phyloP scores from a whole-genome alignment of 2,329 filamentous ascomycete species.

The Tolypocladium tundrense region DNA sequence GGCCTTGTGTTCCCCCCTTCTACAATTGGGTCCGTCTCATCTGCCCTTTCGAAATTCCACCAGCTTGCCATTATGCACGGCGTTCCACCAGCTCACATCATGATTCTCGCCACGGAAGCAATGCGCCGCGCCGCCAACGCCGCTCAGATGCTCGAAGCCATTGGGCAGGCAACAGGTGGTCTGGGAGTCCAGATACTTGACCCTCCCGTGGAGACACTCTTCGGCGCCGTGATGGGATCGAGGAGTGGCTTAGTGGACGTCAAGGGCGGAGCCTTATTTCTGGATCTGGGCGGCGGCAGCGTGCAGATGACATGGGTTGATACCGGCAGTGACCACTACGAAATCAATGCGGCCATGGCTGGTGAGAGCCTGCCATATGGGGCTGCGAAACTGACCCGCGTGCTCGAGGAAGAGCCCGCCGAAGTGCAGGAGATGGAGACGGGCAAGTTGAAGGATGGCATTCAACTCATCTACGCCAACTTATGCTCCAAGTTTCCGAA shows the following conservation, averaged over 20 bases:
- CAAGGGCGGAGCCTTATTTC: slow-evolving; percentile 57
- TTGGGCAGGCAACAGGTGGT: slow-evolving; percentile 49
- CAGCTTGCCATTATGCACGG: slow-evolving; percentile 58
- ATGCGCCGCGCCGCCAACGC: slow-evolving; percentile 74
- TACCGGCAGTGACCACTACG: slow-evolving; percentile 35
- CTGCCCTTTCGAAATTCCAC: slow-evolving; percentile 60
- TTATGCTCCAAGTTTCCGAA: slow-evolving; percentile 37
- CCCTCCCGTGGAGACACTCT: slow-evolving; percentile 70
- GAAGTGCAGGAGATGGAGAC: slow-evolving; percentile 35
- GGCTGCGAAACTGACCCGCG: slow-evolving; percentile 44
- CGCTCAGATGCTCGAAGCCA: slow-evolving; percentile 53
- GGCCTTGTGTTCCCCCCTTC: slow-evolving; percentile 34
- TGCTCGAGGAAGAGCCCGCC: slow-evolving; percentile 31
- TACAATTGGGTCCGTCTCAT: slow-evolving; percentile 56
- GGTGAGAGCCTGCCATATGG: slow-evolving; percentile 52
- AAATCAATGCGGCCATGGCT: slow-evolving; percentile 39
- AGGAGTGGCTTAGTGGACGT: slow-evolving; percentile 62
- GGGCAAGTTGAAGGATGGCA: slow-evolving; percentile 43
- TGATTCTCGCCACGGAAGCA: slow-evolving; percentile 79
- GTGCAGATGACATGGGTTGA: slow-evolving; percentile 57
- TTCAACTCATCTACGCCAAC: slow-evolving; percentile 50
- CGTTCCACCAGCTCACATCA: slow-evolving; percentile 55
- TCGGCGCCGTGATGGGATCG: slow-evolving; percentile 70
- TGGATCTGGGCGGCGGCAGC: slow-evolving; percentile 73
- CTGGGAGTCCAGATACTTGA: slow-evolving; percentile 63